Base-by-base conservation (phyloP, 2,329 filamentous ascomycete species). In the Phoma herbarum region DNA sequence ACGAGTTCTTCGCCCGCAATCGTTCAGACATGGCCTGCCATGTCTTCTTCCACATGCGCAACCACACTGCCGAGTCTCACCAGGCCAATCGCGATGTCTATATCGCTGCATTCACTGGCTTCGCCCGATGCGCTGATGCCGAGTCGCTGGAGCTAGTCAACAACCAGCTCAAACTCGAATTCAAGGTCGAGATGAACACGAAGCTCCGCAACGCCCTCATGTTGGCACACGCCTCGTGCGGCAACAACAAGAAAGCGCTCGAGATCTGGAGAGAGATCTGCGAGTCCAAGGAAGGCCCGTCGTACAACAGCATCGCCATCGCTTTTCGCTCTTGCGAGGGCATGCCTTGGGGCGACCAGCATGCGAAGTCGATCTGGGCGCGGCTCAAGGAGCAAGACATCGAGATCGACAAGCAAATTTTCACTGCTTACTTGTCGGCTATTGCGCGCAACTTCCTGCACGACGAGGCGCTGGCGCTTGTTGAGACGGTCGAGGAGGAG, bases 131-230 rank as follows among this genome's bases (percentile, higher is more conserved):
- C 9, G 79, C 76, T 16, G 87, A 90, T 67, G 71, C 79, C 1
- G 87, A 91, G 55, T 88, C 87, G 41, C 80, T 97, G 20, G 86
- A 88, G 58, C 86, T 90, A 61, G 86, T 96, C 2, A 90, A 97
- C 79, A 97, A 97, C 73, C 94, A 97, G 86, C 83, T 97, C 65
- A 98, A 97, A 79, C 88, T 97, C 75, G 95, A 99, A 75, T 84
- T 88, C n/a, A 85, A 86, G 41, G 84, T 98, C 35, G 88, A 93
- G 66, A 84, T 89, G 4, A 88, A 85, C 66, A 98, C 94, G 0
- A 83, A 81, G 54, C 81, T 98, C 2, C 87, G 90, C 67, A 98
- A 97, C 69, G 88, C 90, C 0, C 81, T 98, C 47, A 97, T 99
- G 88, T 83, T 95, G 12, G 93, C 92, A 0, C 94, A 96, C 72